Evolutionary conservation across 2,329 filamentous ascomycete genomes (phyloP).

Genomic region (Bipolaris bicolor): DNA sequence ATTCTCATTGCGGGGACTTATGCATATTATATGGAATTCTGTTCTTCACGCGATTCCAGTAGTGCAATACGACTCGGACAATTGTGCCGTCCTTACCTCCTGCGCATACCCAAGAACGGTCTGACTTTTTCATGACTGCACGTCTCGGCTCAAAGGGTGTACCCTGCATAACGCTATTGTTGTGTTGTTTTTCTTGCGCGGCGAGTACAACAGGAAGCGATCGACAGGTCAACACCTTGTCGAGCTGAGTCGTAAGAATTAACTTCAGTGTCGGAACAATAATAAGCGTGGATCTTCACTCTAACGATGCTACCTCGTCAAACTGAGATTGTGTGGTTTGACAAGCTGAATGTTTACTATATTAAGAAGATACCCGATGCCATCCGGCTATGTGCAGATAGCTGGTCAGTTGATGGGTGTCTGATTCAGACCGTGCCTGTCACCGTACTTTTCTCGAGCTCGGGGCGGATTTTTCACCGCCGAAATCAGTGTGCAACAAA

Average conservation of each 20-base stretch:
- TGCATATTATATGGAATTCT: slow-evolving; percentile 7
- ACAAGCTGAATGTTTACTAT: not conserved
- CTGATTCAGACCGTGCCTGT: not conserved
- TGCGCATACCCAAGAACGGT: slow-evolving; percentile 5
- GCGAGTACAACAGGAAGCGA: not conserved
- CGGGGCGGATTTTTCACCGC: slow-evolving; percentile 2
- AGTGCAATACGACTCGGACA: not conserved
- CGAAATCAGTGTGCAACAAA: slow-evolving; percentile 1
- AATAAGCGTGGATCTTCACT: not conserved
- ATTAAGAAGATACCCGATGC: not conserved
- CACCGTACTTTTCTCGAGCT: not conserved
- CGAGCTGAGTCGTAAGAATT: not conserved
- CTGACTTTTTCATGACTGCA: not conserved
- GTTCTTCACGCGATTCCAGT: not conserved
- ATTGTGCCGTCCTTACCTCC: not conserved
- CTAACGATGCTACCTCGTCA: not conserved
- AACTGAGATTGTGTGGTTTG: not conserved
- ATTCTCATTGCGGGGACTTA: not conserved
- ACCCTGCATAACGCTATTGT: not conserved
- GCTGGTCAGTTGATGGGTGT: not conserved
- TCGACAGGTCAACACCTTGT: slow-evolving; percentile 3
- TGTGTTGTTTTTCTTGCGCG: slow-evolving; percentile 1
- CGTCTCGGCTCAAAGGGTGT: not conserved
- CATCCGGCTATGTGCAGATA: not conserved
- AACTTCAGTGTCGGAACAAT: not conserved